Conservation (phyloP, 2,329 filamentous ascomycete species). For the Dactylellina parvicollis region DNA sequence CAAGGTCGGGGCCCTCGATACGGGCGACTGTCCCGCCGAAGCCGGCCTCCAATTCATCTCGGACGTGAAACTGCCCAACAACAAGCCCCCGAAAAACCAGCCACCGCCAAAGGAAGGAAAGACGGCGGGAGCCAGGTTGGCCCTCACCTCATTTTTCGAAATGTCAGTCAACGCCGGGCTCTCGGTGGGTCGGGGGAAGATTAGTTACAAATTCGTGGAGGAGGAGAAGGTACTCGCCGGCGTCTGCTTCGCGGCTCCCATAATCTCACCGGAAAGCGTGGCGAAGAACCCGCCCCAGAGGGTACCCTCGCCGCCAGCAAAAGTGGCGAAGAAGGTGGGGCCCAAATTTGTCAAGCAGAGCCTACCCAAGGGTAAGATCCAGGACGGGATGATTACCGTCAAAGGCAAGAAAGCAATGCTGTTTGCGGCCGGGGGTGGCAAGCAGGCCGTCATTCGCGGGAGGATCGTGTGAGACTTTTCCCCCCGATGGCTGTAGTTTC, state of each 20-base stretch:
- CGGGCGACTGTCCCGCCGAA: neutral
- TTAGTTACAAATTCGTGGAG: neutral
- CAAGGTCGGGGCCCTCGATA: neutral
- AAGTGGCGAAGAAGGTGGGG: too few species aligned
- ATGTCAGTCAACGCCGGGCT: neutral
- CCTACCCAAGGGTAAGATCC: too few species aligned
- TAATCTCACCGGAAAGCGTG: too few species aligned
- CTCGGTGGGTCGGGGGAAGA: neutral
- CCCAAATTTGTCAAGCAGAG: too few species aligned
- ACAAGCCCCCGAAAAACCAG: neutral
- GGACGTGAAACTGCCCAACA: neutral
- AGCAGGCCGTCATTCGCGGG: too few species aligned
- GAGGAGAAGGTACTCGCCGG: neutral
- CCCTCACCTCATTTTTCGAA: neutral
- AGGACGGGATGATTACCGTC: too few species aligned
- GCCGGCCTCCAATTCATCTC: neutral
- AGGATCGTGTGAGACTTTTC: too few species aligned
- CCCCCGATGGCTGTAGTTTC: too few species aligned
- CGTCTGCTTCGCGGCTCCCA: neutral
- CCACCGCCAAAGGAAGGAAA: neutral
- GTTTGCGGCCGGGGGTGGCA: too few species aligned
- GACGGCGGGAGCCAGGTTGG: neutral
- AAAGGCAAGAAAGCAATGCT: too few species aligned
- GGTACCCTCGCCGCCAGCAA: too few species aligned
- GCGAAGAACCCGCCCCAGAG: too few species aligned